Conservation (phyloP, 2,329 filamentous ascomycete species). For the Pseudopyricularia javanii region DNA sequence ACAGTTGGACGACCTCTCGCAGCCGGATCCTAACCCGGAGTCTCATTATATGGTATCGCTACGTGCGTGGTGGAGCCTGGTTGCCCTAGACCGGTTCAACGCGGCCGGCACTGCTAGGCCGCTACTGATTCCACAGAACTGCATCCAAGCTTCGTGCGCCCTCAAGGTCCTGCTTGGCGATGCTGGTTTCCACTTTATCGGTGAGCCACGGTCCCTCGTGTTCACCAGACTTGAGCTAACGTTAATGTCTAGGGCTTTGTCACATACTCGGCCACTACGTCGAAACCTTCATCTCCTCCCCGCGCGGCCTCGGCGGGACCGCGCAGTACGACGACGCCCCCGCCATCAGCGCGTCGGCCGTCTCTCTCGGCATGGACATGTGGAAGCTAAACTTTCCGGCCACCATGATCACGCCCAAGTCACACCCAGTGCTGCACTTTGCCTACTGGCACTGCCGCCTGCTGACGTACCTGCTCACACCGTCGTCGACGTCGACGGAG, state of each 20-base stretch:
- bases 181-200: slow-evolving; percentile 48
- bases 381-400: slow-evolving; percentile 53
- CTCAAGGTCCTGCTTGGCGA: slow-evolving; percentile 51
- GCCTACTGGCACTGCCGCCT: slow-evolving; percentile 60
- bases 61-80: slow-evolving; percentile 60
- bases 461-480: slow-evolving; percentile 47
- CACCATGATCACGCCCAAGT: slow-evolving; percentile 36
- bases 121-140: slow-evolving; percentile 48
- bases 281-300: slow-evolving; percentile 1
- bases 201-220: slow-evolving; percentile 31
- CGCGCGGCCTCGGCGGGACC: neutral
- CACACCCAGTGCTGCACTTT: slow-evolving; percentile 47
- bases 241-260: slow-evolving; percentile 9
- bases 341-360: neutral
- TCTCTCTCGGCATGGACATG: slow-evolving; percentile 48
- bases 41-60: slow-evolving; percentile 49
- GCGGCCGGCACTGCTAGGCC: slow-evolving; percentile 54
- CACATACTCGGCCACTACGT: slow-evolving; percentile 32
- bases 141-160: slow-evolving; percentile 44
- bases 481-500: slow-evolving; percentile 40
- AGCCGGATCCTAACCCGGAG: slow-evolving; percentile 35
- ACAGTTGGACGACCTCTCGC: slow-evolving; percentile 9
- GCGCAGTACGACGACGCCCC: neutral
- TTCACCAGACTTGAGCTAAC: neutral
- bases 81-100: slow-evolving; percentile 63